Base-by-base conservation (phyloP, 768 basidiomycete genomes). In the Collybia mongolica region DNA sequence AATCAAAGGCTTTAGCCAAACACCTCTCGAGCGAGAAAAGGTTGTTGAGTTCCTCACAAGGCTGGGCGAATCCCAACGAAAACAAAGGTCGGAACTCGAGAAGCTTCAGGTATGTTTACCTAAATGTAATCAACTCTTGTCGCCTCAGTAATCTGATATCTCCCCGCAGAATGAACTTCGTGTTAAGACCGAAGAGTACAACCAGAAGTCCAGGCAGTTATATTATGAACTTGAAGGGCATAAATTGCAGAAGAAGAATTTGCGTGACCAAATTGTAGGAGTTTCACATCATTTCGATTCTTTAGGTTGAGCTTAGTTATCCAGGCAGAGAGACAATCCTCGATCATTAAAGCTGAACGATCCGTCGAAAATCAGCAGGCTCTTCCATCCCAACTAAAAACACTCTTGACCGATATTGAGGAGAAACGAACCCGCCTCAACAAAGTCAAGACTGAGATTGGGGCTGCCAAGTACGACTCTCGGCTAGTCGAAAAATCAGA, bases 1-100 rank as follows among this genome's bases (percentile, higher is more conserved):
- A 7, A 84, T 98, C 57, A 82, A 83, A 44, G 92, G 90, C 0
- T 93, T 82, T 62, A 82, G 81, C 46, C 75, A 82, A 43, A 76
- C 83, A 0, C 84, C 86, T 1, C 73, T 94, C 29, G 86, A 86
- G 44, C 77, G 83, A 36, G 80, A 82, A 36, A 81, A 92, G 62
- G 76, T 93, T 17, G 64, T 77, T 23, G 87, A 92, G 39, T 95
- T 97, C 63, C 73, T 84, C 20, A 70, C 82, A 7, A 80, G 78
- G 44, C 69, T 97, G 2, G 72, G 69, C 3, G 85, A 88, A 20
- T 64, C 87, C 4, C 82, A 84, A 49, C 72, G 79, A 29, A 79
- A 75, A 53, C 84, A 88, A 53, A 80, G 74, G n/a, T 57, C 66
- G 11, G 83, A 87, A 50, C 78, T 82, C 9, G 86, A 90, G 54